Base-by-base conservation (phyloP, 2,329 filamentous ascomycete genomes). In the Fusarium gaditjirri region DNA sequence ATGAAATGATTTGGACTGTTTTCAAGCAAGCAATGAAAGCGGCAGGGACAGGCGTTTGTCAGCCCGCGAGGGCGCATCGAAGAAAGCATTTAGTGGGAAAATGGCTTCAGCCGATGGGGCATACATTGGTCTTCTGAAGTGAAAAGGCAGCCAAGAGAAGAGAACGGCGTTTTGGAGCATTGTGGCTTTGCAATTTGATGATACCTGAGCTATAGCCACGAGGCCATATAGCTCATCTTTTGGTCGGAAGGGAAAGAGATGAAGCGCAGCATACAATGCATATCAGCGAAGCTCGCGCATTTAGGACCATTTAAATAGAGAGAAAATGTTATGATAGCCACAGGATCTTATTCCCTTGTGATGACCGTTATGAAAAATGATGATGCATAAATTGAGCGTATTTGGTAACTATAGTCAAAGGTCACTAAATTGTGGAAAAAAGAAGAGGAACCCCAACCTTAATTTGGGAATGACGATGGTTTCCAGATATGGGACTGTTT, bases 121-220 rank as follows among this genome's bases (percentile, higher is more conserved):
- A 52, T 50, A 13, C 41, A 55, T 52, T 49, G 61, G 44, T 56
- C 31, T 53, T 52, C 29, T 54, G 54, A 59, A 38, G 43, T 47
- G 65, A 42, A 60, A 52, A 59, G 54, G 57, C 42, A 44, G 61
- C 53, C 47, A 61, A 60, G 42, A 62, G 54, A 61, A 39, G 60
- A 61, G 43, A 61, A 52, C 50, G 68, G 75, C 75, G 75, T 77
- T 77, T 74, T 55, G 69, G 66, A 68, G 64, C 53, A 65, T 61
- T 61, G 47, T 39, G 57, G 43, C 58, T 65, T 68, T 76, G 65
- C 54, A 58, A 65, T 61, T 75, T 68, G 50, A 77, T 76, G 75
- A 77, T 77, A 77, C 75, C 75, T 77, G 75, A 77, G 75, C 70
- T 73, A 65, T 60, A 65, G 41, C 46, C 52, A 71, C 35, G 39